A percentile compares a stretch with the other conserved stretches of the same genome.
These are phyloP conservation scores for Naegleria fowleri DNA, from an alignment of 208 protist genomes.

Conservation along the genomic window DNA sequence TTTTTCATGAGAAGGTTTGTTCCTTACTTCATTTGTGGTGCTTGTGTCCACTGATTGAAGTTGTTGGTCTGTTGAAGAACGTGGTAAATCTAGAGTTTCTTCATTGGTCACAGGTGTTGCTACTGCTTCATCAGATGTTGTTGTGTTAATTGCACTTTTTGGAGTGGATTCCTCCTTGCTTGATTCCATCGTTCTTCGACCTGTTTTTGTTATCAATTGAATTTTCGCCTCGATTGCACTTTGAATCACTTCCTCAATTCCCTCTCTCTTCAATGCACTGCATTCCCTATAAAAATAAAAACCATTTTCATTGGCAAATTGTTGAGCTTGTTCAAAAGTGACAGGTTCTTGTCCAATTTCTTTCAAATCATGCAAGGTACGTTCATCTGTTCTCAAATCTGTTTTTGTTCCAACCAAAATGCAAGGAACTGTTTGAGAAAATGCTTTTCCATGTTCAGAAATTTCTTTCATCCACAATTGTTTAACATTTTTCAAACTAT, in stretches of 20 bases:
- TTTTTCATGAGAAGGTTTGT: too few species aligned
- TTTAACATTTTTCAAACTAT: constrained; percentile 13
- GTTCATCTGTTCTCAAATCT: constrained; percentile 25
- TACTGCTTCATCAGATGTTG: neutral
- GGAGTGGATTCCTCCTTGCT: neutral
- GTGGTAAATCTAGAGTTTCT: too few species aligned
- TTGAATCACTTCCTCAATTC: neutral
- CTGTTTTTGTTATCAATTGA: too few species aligned
- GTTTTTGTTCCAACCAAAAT: constrained; percentile 29
- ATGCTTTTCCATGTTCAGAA: neutral
- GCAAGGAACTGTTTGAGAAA: neutral
- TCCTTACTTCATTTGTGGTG: too few species aligned
- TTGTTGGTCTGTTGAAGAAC: too few species aligned
- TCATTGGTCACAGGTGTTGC: neutral
- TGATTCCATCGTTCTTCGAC: too few species aligned
- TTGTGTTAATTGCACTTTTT: too few species aligned
- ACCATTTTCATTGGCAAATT: constrained; percentile 7
- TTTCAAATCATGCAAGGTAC: neutral
- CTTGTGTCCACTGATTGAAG: too few species aligned
- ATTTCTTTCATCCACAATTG: constrained; percentile 17
- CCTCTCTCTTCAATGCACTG: neutral
- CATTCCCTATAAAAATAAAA: constrained; percentile 25
- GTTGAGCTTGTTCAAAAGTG: neutral
- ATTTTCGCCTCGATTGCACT: neutral
- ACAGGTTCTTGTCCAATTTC: neutral